Evolutionary conservation across 1,139 yeast species (phyloP), one percentile per base, ranked within the genome.

Genomic region (Blastobotrys illinoisensis): DNA sequence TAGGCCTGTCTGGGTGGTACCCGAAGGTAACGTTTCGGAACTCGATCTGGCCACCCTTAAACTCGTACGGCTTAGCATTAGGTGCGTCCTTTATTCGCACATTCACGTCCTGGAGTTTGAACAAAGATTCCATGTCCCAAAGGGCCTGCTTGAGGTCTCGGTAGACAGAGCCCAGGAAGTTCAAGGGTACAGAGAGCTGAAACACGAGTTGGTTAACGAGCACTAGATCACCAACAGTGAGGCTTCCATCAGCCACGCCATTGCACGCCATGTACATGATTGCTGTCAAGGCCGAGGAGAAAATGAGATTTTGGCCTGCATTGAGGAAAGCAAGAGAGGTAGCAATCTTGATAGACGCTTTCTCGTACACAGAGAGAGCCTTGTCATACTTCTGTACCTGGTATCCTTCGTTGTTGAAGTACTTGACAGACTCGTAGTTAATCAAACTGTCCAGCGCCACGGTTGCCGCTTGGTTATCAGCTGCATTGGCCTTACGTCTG

Each of bases 261-360:
- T 83, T 83, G 65, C 97, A 90, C n/a, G 97, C 98, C 96, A 93
- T 85, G 69, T 88, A 93, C 99, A 93, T 95, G 95, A 95, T 93
- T 1, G 86, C 90, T 1, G 99, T 93, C 62, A 95, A 75, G 1
- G 99, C 98, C 44, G 88, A 72, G 0, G 98, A 88, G 71, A 95
- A 93, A 28, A 93, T 93, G 54, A 90, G 68, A 68, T 88, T 91
- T 71, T 93, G 99, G 3, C 99, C 99, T 0, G 96, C 79, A 64
- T 93, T 93, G 60, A 93, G 77, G 66, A 81, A 90, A 3, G 98
- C 96, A 60, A 93, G 76, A 0, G 98, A 91, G 1, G 96, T 90
- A 3, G 97, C 96, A 21, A 91, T 93, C 66, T 88, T 88, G 62
- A 90, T 86, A 43, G 88, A 84, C 1, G 96, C 86, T 63, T 85